Conservation (phyloP, 345 rosid species). For the Ailanthus altissimus region DNA sequence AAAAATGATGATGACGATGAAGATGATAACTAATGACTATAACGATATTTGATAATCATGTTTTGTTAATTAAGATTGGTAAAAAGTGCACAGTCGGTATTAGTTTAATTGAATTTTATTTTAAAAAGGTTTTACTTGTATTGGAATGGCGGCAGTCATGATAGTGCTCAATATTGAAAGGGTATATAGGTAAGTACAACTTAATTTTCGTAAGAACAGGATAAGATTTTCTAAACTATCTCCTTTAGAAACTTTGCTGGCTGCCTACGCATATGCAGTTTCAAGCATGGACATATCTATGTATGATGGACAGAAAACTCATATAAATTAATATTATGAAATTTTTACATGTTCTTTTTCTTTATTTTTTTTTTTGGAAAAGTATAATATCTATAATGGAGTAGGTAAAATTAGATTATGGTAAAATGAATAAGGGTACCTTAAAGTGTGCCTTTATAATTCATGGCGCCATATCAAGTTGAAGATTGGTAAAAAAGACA, state of each 20-base stretch:
- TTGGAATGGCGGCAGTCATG: slow-evolving; percentile 39
- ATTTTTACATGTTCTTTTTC: neutral
- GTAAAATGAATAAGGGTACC: too few relatives aligned
- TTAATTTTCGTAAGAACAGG: slow-evolving; percentile 35
- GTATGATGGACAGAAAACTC: neutral
- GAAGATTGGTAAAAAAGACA: too few relatives aligned
- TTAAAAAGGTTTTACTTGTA: neutral
- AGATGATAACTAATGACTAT: slow-evolving; percentile 20
- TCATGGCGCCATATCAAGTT: too few relatives aligned
- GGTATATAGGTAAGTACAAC: slow-evolving; percentile 31
- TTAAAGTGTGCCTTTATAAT: too few relatives aligned
- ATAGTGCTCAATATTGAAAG: neutral
- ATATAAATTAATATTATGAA: neutral
- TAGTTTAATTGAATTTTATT: neutral
- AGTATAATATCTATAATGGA: too few relatives aligned
- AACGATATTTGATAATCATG: slow-evolving; percentile 29
- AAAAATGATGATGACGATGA: slow-evolving; percentile 5
- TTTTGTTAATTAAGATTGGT: slow-evolving; percentile 10
- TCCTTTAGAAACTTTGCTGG: slow-evolving; percentile 30
- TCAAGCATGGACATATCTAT: neutral
- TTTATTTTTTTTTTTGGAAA: neutral
- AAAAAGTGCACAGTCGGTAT: slow-evolving; percentile 30
- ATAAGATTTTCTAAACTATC: slow-evolving; percentile 40
- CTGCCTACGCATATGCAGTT: slow-evolving; percentile 27
- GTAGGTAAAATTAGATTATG: too few relatives aligned